phyloP scores from a whole-genome alignment of 805 yeast genomes.

The Pichia occidentalis region DNA sequence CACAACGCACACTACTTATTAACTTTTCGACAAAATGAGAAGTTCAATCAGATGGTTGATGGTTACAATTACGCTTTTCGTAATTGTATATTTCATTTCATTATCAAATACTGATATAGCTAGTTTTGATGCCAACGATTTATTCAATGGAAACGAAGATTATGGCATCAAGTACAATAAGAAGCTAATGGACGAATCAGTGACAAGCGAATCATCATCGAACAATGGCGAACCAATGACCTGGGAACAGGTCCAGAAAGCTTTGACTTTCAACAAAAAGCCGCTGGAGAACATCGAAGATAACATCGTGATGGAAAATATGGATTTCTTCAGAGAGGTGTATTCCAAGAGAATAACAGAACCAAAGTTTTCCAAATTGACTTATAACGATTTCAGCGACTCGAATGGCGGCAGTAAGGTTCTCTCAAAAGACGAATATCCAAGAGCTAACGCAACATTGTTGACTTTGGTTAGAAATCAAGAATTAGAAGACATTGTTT shows the following conservation, averaged over 20 bases:
- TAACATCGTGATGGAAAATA: slow-evolving; percentile 28
- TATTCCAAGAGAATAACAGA: slow-evolving; percentile 30
- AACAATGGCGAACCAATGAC: slow-evolving; percentile 22
- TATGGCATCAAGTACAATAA: slow-evolving; percentile 26
- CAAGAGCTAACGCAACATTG: slow-evolving; percentile 66
- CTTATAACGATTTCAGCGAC: slow-evolving; percentile 26
- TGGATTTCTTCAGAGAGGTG: slow-evolving; percentile 31
- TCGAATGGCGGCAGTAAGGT: slow-evolving; percentile 24
- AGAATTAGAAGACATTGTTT: slow-evolving; percentile 49
- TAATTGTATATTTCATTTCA: slow-evolving; percentile 7
- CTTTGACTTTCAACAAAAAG: slow-evolving; percentile 21
- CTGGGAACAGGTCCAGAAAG: slow-evolving; percentile 22
- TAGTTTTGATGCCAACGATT: slow-evolving; percentile 19
- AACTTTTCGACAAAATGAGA: too few relatives aligned
- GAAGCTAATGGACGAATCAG: slow-evolving; percentile 24
- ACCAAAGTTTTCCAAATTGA: slow-evolving; percentile 28
- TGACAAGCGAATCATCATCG: slow-evolving; percentile 12
- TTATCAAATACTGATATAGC: slow-evolving; percentile 3
- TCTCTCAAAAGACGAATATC: slow-evolving; percentile 27
- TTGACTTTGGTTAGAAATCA: slow-evolving; percentile 68
- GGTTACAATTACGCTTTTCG: slow-evolving; percentile 9
- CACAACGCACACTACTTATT: too few relatives aligned
- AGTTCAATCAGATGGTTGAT: slow-evolving; percentile 20
- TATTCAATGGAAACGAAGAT: slow-evolving; percentile 5
- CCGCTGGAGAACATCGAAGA: slow-evolving; percentile 21